Percentiles rank a stretch among this genome's conserved stretches.
phyloP scores from a whole-genome alignment of 2,329 filamentous ascomycete species.

The Paraconiothyrium sp. region DNA sequence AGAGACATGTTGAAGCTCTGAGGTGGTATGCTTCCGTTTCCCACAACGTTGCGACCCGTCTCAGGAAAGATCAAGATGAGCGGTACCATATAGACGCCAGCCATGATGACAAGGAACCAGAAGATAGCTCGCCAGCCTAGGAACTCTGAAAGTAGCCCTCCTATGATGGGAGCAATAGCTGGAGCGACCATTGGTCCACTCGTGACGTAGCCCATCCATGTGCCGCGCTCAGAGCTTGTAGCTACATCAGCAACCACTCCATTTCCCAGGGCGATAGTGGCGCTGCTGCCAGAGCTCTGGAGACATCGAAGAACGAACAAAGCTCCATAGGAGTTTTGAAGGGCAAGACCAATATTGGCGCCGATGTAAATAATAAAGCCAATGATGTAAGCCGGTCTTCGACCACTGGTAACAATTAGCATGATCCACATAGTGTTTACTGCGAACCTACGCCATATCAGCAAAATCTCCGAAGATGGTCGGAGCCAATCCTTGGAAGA shows the following conservation, averaged over 20 bases:
- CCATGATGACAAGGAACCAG: conserved; percentile 49
- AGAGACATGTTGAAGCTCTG: conserved; percentile 37
- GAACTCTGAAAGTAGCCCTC: conserved; percentile 42
- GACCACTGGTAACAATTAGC: conserved; percentile 43
- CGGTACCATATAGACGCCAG: conserved; percentile 40
- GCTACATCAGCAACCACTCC: conserved; percentile 55
- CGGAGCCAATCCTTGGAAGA: conserved; percentile 60
- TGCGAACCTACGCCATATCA: conserved; percentile 44
- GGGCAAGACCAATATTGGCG: conserved; percentile 39
- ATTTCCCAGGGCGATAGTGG: conserved; percentile 52
- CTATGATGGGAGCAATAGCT: conserved; percentile 36
- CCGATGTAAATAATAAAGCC: conserved; percentile 39
- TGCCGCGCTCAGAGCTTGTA: conserved; percentile 53
- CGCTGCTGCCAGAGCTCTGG: conserved; percentile 49
- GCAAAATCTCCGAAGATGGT: conserved; percentile 60
- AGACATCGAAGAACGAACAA: conserved; percentile 37
- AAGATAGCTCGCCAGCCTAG: conserved; percentile 47
- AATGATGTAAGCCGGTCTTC: conserved; percentile 60
- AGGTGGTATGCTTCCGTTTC: conserved; percentile 35
- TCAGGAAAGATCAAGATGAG: conserved; percentile 49
- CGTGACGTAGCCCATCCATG: conserved; percentile 63
- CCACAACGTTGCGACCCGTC: conserved; percentile 47
- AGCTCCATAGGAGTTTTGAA: conserved; percentile 37
- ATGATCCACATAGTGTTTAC: neutral
- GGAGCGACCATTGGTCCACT: conserved; percentile 55